Base-by-base conservation (phyloP, 495 filamentous ascomycete species). In the Pyronema domesticum region DNA sequence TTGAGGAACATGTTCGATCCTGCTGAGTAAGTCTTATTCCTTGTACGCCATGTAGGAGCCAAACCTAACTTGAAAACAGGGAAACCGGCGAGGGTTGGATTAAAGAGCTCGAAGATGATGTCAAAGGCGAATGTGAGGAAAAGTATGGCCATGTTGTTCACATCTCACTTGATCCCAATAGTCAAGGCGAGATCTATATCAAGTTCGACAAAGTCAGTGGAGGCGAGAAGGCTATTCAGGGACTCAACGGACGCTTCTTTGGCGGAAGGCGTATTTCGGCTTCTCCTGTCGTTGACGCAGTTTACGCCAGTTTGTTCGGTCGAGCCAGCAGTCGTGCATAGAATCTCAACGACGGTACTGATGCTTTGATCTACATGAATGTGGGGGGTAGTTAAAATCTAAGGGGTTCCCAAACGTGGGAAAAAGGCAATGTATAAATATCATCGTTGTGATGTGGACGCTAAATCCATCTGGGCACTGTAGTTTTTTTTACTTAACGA, bases 101-200 rank as follows among this genome's bases (percentile, higher is more conserved):
- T 64, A 94, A 94, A 68, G 87, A 94, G 60, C 69, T 96, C 57
- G 88, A 95, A 73, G 85, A 89, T 65, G 93, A 99, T 62, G 85
- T 99, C 62, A 80, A 84, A 69, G 73, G 75, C 61, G 93, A 99
- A 74, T 95, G 91, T 68, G 86, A 93, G 71, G 75, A 81, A 58
- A 94, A 91, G 74, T 99, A 95, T 75, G 93, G 93, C 66, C 84
- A 88, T 66, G 88, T 99, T 66, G 87, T 95, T 72, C 93, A 99
- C 79, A 94, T 95, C 71, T 76, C 86, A 65, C 73, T 95, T 73
- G 89, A 95, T 76, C 77, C 85, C 58, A 94, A 91, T 68, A 86
- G 84, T 51, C 78, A 84, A 67, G 93, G 93, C 70, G 93, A 96
- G 65, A 89, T 99, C 64, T 99, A 95, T 69, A 78, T 96, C 65